Evolutionary conservation across 2,329 filamentous ascomycete genomes (phyloP), one percentile per base, ranked within the genome.

Genomic region (Ustulina deusta): DNA sequence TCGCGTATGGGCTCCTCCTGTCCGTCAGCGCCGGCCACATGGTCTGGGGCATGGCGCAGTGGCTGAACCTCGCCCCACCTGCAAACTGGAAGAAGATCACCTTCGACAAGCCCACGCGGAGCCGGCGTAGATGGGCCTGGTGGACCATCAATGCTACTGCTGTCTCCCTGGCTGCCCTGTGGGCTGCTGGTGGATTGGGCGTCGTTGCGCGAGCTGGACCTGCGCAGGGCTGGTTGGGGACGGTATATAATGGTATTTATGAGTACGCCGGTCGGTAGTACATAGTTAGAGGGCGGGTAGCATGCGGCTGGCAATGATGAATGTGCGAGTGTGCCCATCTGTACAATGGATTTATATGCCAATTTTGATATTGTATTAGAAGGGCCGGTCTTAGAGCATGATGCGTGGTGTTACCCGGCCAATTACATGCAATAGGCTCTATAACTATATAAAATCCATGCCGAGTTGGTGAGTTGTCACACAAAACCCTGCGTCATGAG

Each of bases 41-140:
- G 78, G 87, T 92, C 7, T 97, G 93, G 88, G 94, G 94, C 2
- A 88, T 89, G 81, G 92, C 93, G n/a, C 91, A 89, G 79, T 97
- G 93, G 92, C 81, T 94, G 67, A 89, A 89, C 0, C 83, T 87
- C 54, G 84, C 89, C 58, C 90, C 91, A 22, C 83, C 84, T 1
- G 83, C 82, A 70, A 86, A 79, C 74, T 88, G 78, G 82, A 82
- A 73, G 77, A 80, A 74, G 77, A 83, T 77, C 82, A 79, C 74
- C 0, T 76, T 84, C 7, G 87, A 88, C 69, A 86, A 82, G 75
- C 82, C 79, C 74, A 84, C 84, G 40, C 82, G 85, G 57, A 78
- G 85, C 69, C 81, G 83, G 66, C 85, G 87, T 76, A 89, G 90
- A 76, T 85, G 89, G 75, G 87, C 87, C 74, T 92, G 92, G 89